Evolutionary conservation across 306 rosid species (phyloP).

Genomic region (Trichosanthes cucumerina): DNA sequence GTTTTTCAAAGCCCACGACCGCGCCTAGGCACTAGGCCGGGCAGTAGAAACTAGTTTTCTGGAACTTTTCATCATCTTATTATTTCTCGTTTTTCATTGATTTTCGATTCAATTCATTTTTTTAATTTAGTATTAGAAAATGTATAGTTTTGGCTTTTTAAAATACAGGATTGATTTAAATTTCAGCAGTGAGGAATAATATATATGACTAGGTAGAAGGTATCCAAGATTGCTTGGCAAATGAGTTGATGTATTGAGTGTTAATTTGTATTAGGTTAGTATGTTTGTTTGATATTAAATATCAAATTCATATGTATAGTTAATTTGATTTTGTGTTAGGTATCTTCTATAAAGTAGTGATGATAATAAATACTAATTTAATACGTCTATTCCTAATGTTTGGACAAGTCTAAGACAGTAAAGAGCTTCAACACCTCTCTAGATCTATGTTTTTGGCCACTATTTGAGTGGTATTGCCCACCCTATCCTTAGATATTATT

Average conservation of each 20-base stretch:
- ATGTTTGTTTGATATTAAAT: neutral
- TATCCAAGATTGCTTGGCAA: neutral
- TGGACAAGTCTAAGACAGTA: neutral
- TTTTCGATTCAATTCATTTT: neutral
- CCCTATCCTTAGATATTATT: neutral
- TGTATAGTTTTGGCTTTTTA: neutral
- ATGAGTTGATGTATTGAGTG: neutral
- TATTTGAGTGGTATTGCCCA: neutral
- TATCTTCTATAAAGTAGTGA: no score
- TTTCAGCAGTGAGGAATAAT: no score
- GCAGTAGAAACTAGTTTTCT: no score
- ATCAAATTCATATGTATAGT: neutral
- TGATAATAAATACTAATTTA: no score
- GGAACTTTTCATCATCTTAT: no score
- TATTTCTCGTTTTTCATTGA: neutral
- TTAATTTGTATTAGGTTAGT: neutral
- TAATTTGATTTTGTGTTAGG: neutral
- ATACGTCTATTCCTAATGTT: neutral
- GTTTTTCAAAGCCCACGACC: neutral
- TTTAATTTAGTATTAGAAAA: neutral
- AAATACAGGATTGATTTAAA: neutral
- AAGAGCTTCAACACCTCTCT: neutral
- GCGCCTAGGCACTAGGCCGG: no score
- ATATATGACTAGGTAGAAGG: neutral
- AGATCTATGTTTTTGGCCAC: neutral